phyloP scores from a whole-genome alignment of 2,329 filamentous ascomycete genomes.

The Xenosphaeropsis pyriputrescens region DNA sequence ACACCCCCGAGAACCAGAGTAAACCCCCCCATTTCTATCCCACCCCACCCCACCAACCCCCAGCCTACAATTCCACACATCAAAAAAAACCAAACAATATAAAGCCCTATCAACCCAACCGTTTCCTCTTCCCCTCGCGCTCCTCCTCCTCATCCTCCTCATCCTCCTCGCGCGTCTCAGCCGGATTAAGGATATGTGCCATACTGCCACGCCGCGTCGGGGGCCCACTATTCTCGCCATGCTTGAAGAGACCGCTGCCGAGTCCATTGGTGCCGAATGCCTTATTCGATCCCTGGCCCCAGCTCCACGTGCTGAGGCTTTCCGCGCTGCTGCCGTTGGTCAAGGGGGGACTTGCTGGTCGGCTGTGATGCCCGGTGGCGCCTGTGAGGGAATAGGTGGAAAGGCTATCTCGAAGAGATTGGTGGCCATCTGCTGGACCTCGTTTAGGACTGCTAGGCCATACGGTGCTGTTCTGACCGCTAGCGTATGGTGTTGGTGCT shows the following conservation, averaged over 20 bases:
- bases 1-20: too few species aligned
- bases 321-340: conserved; percentile 13
- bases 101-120: conserved; percentile 12
- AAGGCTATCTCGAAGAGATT: conserved; percentile 45
- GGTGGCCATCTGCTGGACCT: conserved; percentile 32
- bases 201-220: conserved; percentile 56
- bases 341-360: conserved; percentile 18
- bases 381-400: conserved; percentile 43
- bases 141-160: conserved; percentile 53
- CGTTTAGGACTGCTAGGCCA: conserved; percentile 55
- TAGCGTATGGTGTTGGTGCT: conserved; percentile 49
- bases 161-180: conserved; percentile 49
- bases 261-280: conserved; percentile 18
- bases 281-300: conserved; percentile 11
- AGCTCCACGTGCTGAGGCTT: conserved; percentile 18
- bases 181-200: conserved; percentile 58
- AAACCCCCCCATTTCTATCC: too few species aligned
- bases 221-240: conserved; percentile 34
- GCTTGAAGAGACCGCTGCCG: conserved; percentile 12
- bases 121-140: conserved; percentile 40
- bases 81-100: background rate
- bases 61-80: background rate
- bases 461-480: conserved; percentile 42
- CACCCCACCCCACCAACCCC: background rate
- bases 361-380: conserved; percentile 14